Evolutionary conservation across 768 basidiomycete species (phyloP), one percentile per base, ranked within the genome.

Genomic region (Naganishia friedmannii): DNA sequence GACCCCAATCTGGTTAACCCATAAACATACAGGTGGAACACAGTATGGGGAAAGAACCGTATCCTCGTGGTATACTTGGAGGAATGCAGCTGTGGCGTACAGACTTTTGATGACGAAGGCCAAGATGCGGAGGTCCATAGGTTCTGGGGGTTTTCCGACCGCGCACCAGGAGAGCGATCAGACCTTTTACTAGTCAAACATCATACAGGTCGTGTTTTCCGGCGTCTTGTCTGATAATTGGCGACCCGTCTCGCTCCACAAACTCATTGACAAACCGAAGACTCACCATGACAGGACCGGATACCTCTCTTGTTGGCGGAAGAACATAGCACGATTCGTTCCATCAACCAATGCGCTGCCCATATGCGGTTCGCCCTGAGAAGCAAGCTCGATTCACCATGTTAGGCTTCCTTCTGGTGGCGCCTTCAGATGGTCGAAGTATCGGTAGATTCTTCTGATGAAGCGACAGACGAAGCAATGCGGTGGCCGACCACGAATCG

Each of bases 61-160:
- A 63, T 63, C 60, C 60, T 63, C 60, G 60, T 63, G 39, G 60
- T 17, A 29, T 63, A 46, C 39, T 63, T 63, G 60, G 60, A 63
- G 60, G 60, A 63, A 63, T n/a, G 60, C 39, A 63, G 60, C 60
- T 63, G 60, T 63, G 28, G 60, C 60, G 60, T 63, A 63, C 60
- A 63, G 60, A 63, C 60, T 63, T n/a, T 34, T 17, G 34, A 31
- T 32, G 34, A 39, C n/a, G 10, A 58, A 21, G 31, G 34, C 48
- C 12, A 26, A n/a, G 42, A 51, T 51, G n/a, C 48, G 23, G 23
- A 32, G 34, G 28, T n/a, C n/a, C 34, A 31, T 37, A 21, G 57
- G 31, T 9, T 31, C 34, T 26, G 29, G 26, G 21, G 2, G 17
- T 21, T 58, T 7, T 31, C 32, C 57, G 10, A 58, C 31, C 57